Evolutionary conservation across 805 yeast genomes (phyloP), one percentile per base, ranked within the genome.

Genomic region (Wickerhamiella siamensis): DNA sequence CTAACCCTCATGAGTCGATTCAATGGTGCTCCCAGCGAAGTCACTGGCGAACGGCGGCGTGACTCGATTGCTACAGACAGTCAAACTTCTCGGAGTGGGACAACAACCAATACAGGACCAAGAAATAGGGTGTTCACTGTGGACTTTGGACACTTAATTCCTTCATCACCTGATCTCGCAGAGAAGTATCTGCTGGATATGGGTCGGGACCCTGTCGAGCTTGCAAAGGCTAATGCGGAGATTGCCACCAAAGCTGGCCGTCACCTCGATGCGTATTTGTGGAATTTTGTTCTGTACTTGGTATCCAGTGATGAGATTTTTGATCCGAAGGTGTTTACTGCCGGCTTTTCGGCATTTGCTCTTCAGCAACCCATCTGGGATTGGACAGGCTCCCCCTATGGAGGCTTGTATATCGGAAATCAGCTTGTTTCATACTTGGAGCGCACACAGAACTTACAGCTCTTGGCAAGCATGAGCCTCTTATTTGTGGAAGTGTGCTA

Each of bases 321-420:
- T 24, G 38, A 36, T 14, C 38, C 38, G 15, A 3, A 29, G 31
- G 16, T n/a, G 12, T 22, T 36, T 6, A 20, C 31, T 14, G 20
- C 38, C 8, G 9, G 19, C 2, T n/a, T 15, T 15, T 12, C 15
- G 21, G 20, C 31, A 10, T 16, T 24, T 15, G 31, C 31, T 5
- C 29, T 34, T 10, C n/a, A 9, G 12, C 27, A 33, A 15, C 36
- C 43, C 22, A 22, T 37, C 12, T 48, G 47, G 40, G 53, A 69
- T 43, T 87, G 95, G 95, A 88, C 88, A 0, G 61, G 71, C 4
- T 93, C 83, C 56, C 87, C 86, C 0, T 72, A 79, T 56, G 94
- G 94, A 1, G 68, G 75, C 32, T 50, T 67, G 10, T 74, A 83
- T 81, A 62, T 83, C 18, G 66, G 83, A 0, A 67, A 67, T 20